These are phyloP conservation scores for Quercus lobata DNA, from an alignment of 331 rosid genomes.

Conservation along the genomic window DNA sequence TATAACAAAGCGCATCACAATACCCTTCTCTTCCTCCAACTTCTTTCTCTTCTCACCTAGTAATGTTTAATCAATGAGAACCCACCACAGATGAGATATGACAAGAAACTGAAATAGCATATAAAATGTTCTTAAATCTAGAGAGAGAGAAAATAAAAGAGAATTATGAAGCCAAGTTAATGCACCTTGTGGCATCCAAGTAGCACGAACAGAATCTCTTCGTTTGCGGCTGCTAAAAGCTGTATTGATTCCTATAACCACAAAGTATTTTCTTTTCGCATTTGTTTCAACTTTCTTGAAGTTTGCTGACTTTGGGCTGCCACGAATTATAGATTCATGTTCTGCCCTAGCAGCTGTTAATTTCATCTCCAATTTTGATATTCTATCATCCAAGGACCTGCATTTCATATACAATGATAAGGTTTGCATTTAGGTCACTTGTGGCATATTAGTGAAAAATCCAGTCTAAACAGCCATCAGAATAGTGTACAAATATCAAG, in stretches of 20 bases:
- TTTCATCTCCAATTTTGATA: slow-evolving; percentile 47
- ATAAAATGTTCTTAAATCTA: neutral
- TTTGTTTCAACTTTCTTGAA: slow-evolving; percentile 29
- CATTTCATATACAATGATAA: slow-evolving; percentile 21
- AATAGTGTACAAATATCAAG: slow-evolving; percentile 41
- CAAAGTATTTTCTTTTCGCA: slow-evolving; percentile 58
- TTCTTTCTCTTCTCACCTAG: slow-evolving; percentile 64
- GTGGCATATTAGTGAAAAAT: slow-evolving; percentile 11
- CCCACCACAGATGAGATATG: slow-evolving; percentile 23
- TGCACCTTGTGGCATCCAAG: slow-evolving; percentile 95
- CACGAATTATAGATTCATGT: slow-evolving; percentile 36
- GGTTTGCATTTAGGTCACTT: slow-evolving; percentile 13
- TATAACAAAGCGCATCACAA: slow-evolving; percentile 76
- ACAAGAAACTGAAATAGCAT: slow-evolving; percentile 6
- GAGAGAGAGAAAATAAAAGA: neutral
- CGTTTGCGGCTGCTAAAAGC: slow-evolving; percentile 76
- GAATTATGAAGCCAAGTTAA: slow-evolving; percentile 13
- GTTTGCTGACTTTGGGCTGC: slow-evolving; percentile 35
- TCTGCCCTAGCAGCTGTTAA: slow-evolving; percentile 35
- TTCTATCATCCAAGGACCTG: slow-evolving; percentile 58
- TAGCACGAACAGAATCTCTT: slow-evolving; percentile 79
- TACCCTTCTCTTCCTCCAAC: slow-evolving; percentile 87
- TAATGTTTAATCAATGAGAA: slow-evolving; percentile 5
- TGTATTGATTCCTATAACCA: slow-evolving; percentile 86
- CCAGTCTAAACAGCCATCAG: slow-evolving; percentile 19